Conservation (phyloP, 2,329 filamentous ascomycete genomes). For the Gaeumannomyces tritici region DNA sequence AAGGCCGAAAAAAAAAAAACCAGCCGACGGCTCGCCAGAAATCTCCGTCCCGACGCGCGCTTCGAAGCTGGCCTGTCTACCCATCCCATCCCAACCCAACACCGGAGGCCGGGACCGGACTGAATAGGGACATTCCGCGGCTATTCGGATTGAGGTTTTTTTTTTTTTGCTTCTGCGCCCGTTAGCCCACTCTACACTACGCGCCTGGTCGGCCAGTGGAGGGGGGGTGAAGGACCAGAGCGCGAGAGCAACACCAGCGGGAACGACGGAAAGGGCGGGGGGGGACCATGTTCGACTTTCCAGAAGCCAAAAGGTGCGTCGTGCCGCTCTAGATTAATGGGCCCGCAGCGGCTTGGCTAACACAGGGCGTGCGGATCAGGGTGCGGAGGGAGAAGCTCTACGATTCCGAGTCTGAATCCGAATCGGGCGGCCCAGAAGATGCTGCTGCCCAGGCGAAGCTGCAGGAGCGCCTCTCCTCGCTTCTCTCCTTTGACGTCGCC, state of each 20-base stretch:
- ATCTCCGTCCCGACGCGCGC: too few relatives aligned
- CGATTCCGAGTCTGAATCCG: conserved; percentile 22
- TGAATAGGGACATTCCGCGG: background rate
- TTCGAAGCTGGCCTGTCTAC: background rate
- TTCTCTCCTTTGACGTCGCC: conserved; percentile 30
- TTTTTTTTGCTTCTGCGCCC: too few relatives aligned
- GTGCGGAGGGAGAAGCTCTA: conserved; percentile 46
- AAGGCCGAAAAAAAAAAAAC: too few relatives aligned
- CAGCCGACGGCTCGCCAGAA: too few relatives aligned
- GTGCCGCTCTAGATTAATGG: background rate
- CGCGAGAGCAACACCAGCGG: too few relatives aligned
- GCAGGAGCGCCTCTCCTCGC: conserved; percentile 29
- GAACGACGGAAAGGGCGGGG: too few relatives aligned
- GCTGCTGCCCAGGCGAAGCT: conserved; percentile 28
- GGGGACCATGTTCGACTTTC: conserved; percentile 37
- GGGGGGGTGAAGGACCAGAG: too few relatives aligned
- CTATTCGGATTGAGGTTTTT: background rate
- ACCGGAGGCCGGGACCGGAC: background rate
- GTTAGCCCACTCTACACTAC: too few relatives aligned
- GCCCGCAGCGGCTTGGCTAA: conserved; percentile 2
- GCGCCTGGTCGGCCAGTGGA: too few relatives aligned
- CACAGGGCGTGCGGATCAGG: conserved; percentile 20
- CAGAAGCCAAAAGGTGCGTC: conserved; percentile 41
- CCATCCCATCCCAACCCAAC: background rate
- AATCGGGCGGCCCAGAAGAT: conserved; percentile 9